phyloP scores from a whole-genome alignment of 108 stramenopile genomes.

The Pseudonitzschia delicatissima region DNA sequence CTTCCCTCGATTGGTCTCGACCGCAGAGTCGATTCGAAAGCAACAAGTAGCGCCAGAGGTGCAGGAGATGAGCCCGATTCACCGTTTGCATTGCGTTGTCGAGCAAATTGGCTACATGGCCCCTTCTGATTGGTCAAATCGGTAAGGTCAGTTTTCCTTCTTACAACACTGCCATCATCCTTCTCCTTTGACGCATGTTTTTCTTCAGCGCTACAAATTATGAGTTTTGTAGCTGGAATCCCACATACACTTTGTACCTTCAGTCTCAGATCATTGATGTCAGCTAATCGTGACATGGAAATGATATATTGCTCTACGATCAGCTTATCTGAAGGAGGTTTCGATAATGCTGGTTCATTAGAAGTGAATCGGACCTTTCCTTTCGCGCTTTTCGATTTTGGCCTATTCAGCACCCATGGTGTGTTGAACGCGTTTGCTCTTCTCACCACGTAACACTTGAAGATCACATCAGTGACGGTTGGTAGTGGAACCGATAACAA shows the following conservation, averaged over 20 bases:
- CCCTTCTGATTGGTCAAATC: slow-evolving; percentile 77
- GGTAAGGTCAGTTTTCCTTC: slow-evolving; percentile 40
- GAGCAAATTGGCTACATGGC: slow-evolving; percentile 63
- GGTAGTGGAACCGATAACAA: slow-evolving; percentile 89
- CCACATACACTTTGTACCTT: slow-evolving; percentile 77
- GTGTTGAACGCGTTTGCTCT: slow-evolving; percentile 72
- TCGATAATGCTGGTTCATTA: background rate
- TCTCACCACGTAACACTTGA: slow-evolving; percentile 70
- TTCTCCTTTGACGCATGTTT: slow-evolving; percentile 38
- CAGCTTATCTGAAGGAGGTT: slow-evolving; percentile 67
- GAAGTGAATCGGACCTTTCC: slow-evolving; percentile 20
- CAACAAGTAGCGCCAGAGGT: slow-evolving; percentile 55
- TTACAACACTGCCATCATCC: slow-evolving; percentile 38
- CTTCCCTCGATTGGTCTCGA: slow-evolving; percentile 38
- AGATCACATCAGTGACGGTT: slow-evolving; percentile 83
- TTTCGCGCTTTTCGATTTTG: slow-evolving; percentile 31
- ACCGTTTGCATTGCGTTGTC: slow-evolving; percentile 36
- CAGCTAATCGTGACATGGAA: slow-evolving; percentile 79
- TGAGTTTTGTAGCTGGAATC: slow-evolving; percentile 52
- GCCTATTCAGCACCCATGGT: slow-evolving; percentile 55
- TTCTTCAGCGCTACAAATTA: slow-evolving; percentile 58
- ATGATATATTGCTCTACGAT: slow-evolving; percentile 75
- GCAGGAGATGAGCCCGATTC: slow-evolving; percentile 30
- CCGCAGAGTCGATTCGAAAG: slow-evolving; percentile 69
- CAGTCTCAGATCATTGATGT: slow-evolving; percentile 75